Evolutionary conservation across 768 basidiomycete genomes (phyloP).

Genomic region (Tremella mesenterica): DNA sequence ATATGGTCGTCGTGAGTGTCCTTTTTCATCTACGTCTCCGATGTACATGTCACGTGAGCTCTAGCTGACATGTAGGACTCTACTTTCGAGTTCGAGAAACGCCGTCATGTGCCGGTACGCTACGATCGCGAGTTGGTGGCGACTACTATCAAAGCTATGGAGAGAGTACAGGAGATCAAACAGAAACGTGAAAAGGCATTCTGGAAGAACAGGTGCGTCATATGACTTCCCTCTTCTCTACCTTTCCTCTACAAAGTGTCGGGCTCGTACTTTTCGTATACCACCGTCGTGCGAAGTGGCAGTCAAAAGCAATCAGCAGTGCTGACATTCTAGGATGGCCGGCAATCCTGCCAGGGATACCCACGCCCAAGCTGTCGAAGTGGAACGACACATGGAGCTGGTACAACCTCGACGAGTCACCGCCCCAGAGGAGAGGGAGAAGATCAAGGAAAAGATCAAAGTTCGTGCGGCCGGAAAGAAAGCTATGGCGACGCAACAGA

Average conservation of each 20-base stretch:
- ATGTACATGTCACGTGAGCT: too few relatives aligned
- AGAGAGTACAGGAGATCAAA: conserved; percentile 86
- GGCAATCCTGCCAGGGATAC: conserved; percentile 60
- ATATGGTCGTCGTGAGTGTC: conserved; percentile 86
- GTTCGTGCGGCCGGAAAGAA: conserved; percentile 40
- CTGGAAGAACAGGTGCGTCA: conserved; percentile 69
- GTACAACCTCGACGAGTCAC: conserved; percentile 45
- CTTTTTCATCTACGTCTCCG: not conserved
- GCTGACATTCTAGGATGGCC: conserved; percentile 59
- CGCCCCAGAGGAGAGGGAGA: conserved; percentile 49
- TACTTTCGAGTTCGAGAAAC: conserved; percentile 97
- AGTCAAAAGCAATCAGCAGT: too few relatives aligned
- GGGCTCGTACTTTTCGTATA: too few relatives aligned
- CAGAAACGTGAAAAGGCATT: conserved; percentile 82
- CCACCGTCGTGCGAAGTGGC: too few relatives aligned
- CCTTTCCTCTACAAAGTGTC: not conserved
- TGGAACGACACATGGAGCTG: conserved; percentile 51
- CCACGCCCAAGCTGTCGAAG: conserved; percentile 54
- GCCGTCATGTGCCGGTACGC: conserved; percentile 90
- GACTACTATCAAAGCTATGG: conserved; percentile 93
- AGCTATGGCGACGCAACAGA: conserved; percentile 35
- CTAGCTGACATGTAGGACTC: conserved; percentile 59
- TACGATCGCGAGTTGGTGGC: conserved; percentile 90
- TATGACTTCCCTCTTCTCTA: not conserved
- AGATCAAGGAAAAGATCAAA: conserved; percentile 69